Evolutionary conservation across 2,329 filamentous ascomycete species (phyloP).

Genomic region (Paraphoma sp.): DNA sequence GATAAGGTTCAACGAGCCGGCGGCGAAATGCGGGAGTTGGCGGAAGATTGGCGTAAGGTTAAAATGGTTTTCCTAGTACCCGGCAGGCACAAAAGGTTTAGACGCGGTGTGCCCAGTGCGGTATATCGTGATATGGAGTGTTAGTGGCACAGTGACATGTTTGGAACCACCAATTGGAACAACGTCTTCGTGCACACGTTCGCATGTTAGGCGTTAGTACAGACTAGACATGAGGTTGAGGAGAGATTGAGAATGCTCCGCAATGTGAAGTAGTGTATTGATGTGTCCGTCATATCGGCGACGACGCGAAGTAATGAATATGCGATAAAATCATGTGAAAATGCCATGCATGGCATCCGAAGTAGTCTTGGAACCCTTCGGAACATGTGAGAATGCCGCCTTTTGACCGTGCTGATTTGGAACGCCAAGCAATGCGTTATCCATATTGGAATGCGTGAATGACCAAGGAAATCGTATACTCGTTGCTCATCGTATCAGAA

Average conservation of each 20-base stretch:
- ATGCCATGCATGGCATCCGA: neutral
- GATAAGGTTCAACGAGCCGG: constrained; percentile 1
- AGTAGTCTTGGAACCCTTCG: neutral
- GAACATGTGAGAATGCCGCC: neutral
- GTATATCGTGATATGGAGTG: neutral
- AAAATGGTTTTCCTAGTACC: neutral
- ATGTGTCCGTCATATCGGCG: neutral
- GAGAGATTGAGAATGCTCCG: neutral
- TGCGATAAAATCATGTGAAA: neutral
- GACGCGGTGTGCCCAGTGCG: no score
- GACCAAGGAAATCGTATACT: neutral
- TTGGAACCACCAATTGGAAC: neutral
- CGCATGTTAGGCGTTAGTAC: neutral
- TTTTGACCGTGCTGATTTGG: constrained; percentile 12
- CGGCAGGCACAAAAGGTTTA: neutral
- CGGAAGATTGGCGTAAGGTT: neutral
- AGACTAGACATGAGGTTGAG: neutral
- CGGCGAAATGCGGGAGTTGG: neutral
- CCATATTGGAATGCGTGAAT: neutral
- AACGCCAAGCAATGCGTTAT: constrained; percentile 15
- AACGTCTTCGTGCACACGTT: neutral
- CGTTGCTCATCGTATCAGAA: constrained; percentile 49
- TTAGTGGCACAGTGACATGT: neutral
- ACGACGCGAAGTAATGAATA: neutral
- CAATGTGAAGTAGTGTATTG: neutral